Evolutionary conservation across 345 rosid species (phyloP), one percentile per base, ranked within the genome.

Genomic region (Eucalyptus cladocalyx): DNA sequence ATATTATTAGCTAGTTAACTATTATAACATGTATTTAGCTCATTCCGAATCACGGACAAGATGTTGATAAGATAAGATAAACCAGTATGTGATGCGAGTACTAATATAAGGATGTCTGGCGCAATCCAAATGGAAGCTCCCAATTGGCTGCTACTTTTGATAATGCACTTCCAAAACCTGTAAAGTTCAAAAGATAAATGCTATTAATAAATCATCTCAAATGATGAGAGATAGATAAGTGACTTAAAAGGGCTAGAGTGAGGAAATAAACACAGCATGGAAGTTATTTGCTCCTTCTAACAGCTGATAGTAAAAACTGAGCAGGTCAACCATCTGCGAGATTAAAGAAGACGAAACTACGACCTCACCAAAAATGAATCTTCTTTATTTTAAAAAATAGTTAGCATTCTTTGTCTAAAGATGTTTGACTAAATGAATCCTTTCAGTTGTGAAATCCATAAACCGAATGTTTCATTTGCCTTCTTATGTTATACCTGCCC

Each of bases 101-200:
- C 40, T 32, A 83, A 40, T 34, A 49, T 53, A 93, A 96, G 99
- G 99, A 96, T 97, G 96, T 96, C 93, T 97, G 99, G 34, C 97
- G 97, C 93, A 97, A 89, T 89, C 98, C 99, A 62, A 93, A 89
- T 5, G 97, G 93, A 87, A 96, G 93, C 83, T 95, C 96, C 93
- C 92, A 91, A 90, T 95, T 95, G 50, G 97, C 96, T 88, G 97
- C 95, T 91, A 97, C 95, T 90, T 93, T 95, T 58, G 97, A 93
- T 50, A 97, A 94, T 89, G 96, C 99, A 58, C 88, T 91, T 86
- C 99, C 99, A 93, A 97, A 96, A 89, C 99, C 99, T 97, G 91
- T 87, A 60, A 53, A 87, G 48, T 48, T 34, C 34, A 89, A 83
- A 93, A 86, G 60, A 88, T 34, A 85, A 43, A 54, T 11, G 50